Base-by-base conservation (phyloP, 345 rosid genomes). In the Laguncularia racemosa region DNA sequence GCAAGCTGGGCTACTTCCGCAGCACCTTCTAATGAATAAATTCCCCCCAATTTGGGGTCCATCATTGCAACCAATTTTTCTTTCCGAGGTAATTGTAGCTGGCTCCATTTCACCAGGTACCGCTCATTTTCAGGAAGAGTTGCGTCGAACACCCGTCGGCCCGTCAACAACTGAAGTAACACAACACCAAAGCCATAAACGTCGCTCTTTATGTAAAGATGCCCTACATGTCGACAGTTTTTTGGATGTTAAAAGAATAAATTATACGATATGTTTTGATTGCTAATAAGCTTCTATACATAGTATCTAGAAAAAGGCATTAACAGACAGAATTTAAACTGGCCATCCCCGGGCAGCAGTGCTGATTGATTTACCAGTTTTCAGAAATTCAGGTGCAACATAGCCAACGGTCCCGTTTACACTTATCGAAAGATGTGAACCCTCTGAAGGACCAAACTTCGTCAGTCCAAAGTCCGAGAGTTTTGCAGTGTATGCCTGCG, bases 401-500 rank as follows among this genome's bases (percentile, higher is more conserved):
- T 62, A 62, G 0, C 59, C 66, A 28, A 33, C 15, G 0, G 66
- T 62, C 18, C 59, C 66, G 20, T 53, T 6, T 14, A 47, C 59
- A 16, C 18, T 13, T 46, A 18, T 54, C 1, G 11, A 5, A 26
- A 62, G 43, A 46, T 15, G 66, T 3, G 59, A 9, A 0, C 46
- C 66, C 0, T 18, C 66, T 12, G 16, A 16, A 0, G 53, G 14
- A 28, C 59, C 66, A 6, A 20, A 3, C 47, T 44, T 62, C 15
- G 26, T 20, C 66, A 62, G 47, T 28, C 66, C 66, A 33, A 54
- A 62, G 53, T 62, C 66, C 4, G 21, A 9, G 26, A 62, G 54
- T 38, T 26, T 62, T 43, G 66, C 59, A 14, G 1, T 33, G 46
- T 53, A 54, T n/a, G 46, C 26, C 66, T 62, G 44, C 59, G 46